Base-by-base conservation (phyloP, 2,329 filamentous ascomycete species). In the Cryoendolithus antarcticus region DNA sequence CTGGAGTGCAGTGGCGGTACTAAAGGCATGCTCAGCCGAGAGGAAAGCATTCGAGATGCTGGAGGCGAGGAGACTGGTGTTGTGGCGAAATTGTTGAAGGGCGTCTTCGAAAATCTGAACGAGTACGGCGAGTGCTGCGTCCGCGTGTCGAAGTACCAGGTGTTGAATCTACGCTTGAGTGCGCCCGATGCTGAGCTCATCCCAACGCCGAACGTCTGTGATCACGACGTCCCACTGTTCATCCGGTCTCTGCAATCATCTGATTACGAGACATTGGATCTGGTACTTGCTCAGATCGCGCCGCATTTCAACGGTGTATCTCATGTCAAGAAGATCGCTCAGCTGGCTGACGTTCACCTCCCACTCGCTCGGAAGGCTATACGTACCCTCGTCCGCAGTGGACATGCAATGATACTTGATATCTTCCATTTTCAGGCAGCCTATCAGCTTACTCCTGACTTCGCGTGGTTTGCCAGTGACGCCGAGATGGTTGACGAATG, bases 401-500 rank as follows among this genome's bases (percentile, higher is more conserved):
- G 89, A 56, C 89, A 86, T 53, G 74, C 94, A 29, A 71, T 94
- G 21, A 74, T 98, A 38, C 75, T 96, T 9, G 91, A 98, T 63
- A 82, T 95, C 51, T 96, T 96, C 67, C 86, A 91, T 59, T 98
- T 96, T 58, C 72, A 79, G 27, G 85, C 84, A 32, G 89, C 93
- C 52, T 98, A 98, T 56, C 86, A 88, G 0, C 80, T 81, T 0
- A 85, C 85, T 0, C 71, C 78, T 0, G 80, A 83, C 30, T 80
- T 98, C 42, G 75, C 80, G 45, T 74, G 80, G 45, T 93, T 98
- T 52, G 71, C 91, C 28, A 70, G 74, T 32, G 85, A 95, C 53
- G 67, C 73, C 31, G 76, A 76, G 41, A 70, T 93, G 63, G 80
- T 93, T 43, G 82, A 86, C 48, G 91, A 98, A 64, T 96, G 91